Percentiles rank a stretch among this genome's conserved stretches.
These are phyloP conservation scores for Colletotrichum cereale DNA, from an alignment of 2,329 filamentous ascomycete species.

Conservation along the genomic window DNA sequence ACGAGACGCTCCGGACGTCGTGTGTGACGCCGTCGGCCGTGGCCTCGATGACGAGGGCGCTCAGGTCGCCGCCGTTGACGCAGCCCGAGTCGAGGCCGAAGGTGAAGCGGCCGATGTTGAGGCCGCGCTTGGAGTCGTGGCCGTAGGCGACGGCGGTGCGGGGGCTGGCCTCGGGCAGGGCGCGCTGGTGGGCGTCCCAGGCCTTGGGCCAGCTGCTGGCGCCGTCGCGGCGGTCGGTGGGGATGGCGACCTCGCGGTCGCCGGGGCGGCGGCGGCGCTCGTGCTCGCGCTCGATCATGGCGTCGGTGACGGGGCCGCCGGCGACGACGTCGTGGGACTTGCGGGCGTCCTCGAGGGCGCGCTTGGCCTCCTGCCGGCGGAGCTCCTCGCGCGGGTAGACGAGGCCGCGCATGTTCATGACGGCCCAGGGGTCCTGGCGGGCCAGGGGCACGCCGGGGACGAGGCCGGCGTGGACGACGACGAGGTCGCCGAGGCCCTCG, in stretches of 20 bases:
- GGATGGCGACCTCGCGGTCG: constrained; percentile 50
- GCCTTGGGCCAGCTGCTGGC: constrained; percentile 73
- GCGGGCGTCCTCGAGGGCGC: constrained; percentile 36
- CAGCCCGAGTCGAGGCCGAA: constrained; percentile 91
- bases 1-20: constrained; percentile 57
- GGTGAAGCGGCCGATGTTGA: constrained; percentile 73
- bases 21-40: constrained; percentile 50
- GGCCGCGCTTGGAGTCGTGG: constrained; percentile 82
- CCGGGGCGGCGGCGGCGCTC: constrained; percentile 35
- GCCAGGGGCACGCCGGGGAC: constrained; percentile 80
- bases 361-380: constrained; percentile 52
- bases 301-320: constrained; percentile 31
- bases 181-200: constrained; percentile 67
- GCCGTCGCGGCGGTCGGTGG: constrained; percentile 62
- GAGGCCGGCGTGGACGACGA: constrained; percentile 88
- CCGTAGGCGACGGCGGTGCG: constrained; percentile 83
- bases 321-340: constrained; percentile 34
- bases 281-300: constrained; percentile 40
- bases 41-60: constrained; percentile 80
- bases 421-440: constrained; percentile 80
- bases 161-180: constrained; percentile 50
- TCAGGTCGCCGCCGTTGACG: constrained; percentile 79
- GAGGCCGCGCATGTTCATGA: constrained; percentile 93
- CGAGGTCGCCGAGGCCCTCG: constrained; percentile 61
- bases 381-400: constrained; percentile 62